These are phyloP conservation scores for Bjerkandera adusta DNA, from an alignment of 1,284 basidiomycete genomes.

Conservation along the genomic window DNA sequence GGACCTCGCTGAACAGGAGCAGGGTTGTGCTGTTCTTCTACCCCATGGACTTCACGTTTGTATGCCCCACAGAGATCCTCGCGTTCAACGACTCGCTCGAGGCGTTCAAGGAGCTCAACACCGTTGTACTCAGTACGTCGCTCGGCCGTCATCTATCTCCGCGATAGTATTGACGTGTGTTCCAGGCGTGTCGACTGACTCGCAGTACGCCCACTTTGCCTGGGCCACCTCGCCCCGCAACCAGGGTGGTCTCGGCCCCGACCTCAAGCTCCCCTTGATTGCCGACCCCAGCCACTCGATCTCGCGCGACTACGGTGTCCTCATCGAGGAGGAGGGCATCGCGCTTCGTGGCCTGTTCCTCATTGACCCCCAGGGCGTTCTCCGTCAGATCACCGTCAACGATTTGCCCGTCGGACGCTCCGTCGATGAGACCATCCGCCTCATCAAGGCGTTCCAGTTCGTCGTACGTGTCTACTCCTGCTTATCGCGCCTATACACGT, in stretches of 20 bases:
- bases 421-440: conserved; percentile 86
- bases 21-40: conserved; percentile 83
- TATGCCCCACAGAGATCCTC: conserved; percentile 91
- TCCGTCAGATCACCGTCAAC: conserved; percentile 85
- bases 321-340: conserved; percentile 84
- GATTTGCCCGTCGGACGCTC: conserved; percentile 90
- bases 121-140: conserved; percentile 69
- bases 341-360: conserved; percentile 86
- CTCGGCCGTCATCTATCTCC: background rate
- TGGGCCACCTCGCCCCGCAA: conserved; percentile 81
- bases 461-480: conserved; percentile 46
- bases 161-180: background rate
- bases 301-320: conserved; percentile 78
- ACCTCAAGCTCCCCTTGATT: conserved; percentile 78
- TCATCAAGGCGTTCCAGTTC: conserved; percentile 91
- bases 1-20: conserved; percentile 1
- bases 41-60: conserved; percentile 85
- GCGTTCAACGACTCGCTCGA: conserved; percentile 86
- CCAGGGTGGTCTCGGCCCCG: conserved; percentile 84
- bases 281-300: conserved; percentile 72
- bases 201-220: conserved; percentile 84
- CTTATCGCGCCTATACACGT: background rate
- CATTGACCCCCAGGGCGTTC: conserved; percentile 83
- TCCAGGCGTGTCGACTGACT: conserved; percentile 82
- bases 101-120: conserved; percentile 71